Evolutionary conservation across 2,329 filamentous ascomycete genomes (phyloP).

Genomic region (Diaporthe eres): DNA sequence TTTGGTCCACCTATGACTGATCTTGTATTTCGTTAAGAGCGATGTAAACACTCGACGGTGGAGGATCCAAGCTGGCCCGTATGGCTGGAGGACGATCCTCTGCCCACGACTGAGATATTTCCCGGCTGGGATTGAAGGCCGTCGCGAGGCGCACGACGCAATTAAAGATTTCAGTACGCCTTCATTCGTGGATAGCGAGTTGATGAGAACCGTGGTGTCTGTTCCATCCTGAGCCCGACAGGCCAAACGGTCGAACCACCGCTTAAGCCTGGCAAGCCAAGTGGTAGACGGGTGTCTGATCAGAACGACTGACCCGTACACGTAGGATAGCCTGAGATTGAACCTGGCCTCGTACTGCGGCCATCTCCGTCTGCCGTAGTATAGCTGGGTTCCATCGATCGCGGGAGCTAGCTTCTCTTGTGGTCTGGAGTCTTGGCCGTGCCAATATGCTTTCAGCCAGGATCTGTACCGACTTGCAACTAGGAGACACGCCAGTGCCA

Average conservation of each 20-base stretch:
- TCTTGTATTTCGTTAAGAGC: slow-evolving; percentile 34
- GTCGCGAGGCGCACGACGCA: slow-evolving; percentile 32
- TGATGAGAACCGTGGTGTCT: slow-evolving; percentile 38
- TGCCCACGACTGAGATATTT: slow-evolving; percentile 39
- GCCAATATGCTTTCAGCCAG: not conserved
- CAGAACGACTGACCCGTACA: slow-evolving; percentile 32
- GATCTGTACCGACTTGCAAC: slow-evolving; percentile 9
- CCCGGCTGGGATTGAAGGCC: slow-evolving; percentile 35
- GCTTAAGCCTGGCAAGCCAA: not conserved
- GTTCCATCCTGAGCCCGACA: not conserved
- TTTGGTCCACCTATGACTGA: slow-evolving; percentile 21
- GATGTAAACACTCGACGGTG: slow-evolving; percentile 34
- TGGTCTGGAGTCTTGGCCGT: not conserved
- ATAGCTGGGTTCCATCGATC: slow-evolving; percentile 30
- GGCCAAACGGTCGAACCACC: slow-evolving; percentile 5
- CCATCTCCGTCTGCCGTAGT: slow-evolving; percentile 34
- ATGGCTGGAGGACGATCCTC: slow-evolving; percentile 37
- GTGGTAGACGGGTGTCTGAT: slow-evolving; percentile 15
- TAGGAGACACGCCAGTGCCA: slow-evolving; percentile 6
- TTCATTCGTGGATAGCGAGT: slow-evolving; percentile 35
- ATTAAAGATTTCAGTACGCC: slow-evolving; percentile 21
- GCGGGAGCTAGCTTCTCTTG: not conserved
- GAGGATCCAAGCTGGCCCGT: slow-evolving; percentile 35
- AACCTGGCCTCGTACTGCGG: slow-evolving; percentile 38
- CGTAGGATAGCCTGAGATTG: slow-evolving; percentile 37